These are phyloP conservation scores for Amanita fuliginea DNA, from an alignment of 768 basidiomycete genomes.

Conservation along the genomic window DNA sequence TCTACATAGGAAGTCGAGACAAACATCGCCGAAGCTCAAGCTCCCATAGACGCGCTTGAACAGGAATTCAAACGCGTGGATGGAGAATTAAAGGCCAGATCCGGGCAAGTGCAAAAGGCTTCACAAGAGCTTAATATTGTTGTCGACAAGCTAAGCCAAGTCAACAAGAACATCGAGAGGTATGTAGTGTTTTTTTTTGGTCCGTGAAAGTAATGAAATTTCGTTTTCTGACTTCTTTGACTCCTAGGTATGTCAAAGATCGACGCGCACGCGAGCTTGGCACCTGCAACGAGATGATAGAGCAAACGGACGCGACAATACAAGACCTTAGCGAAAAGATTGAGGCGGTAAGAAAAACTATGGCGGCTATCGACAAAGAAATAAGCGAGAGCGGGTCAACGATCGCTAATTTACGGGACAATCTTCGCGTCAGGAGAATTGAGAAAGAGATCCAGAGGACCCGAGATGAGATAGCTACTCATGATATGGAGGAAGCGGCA, in stretches of 20 bases:
- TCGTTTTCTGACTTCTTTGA: neutral
- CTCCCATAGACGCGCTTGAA: constrained; percentile 55
- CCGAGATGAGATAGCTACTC: constrained; percentile 58
- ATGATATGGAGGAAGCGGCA: constrained; percentile 80
- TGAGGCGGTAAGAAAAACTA: constrained; percentile 26
- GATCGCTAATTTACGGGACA: constrained; percentile 68
- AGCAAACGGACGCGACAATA: constrained; percentile 27
- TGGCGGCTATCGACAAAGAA: constrained; percentile 62
- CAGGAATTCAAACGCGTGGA: constrained; percentile 39
- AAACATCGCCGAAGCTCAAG: constrained; percentile 48
- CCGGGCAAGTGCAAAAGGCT: constrained; percentile 38
- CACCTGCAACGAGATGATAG: constrained; percentile 47
- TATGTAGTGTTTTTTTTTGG: constrained; percentile 14
- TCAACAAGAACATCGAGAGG: constrained; percentile 59
- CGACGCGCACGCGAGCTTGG: constrained; percentile 49
- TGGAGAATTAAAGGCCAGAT: constrained; percentile 35
- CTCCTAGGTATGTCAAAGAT: constrained; percentile 61
- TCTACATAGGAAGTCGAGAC: constrained; percentile 46
- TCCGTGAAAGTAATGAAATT: constrained; percentile 7
- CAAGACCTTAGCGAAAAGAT: constrained; percentile 24
- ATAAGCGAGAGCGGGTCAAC: constrained; percentile 66
- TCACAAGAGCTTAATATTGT: constrained; percentile 59
- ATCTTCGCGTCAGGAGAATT: constrained; percentile 66
- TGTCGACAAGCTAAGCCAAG: constrained; percentile 47
- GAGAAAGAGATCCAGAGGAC: constrained; percentile 53